Base-by-base conservation (phyloP, 1,139 yeast species). In the Debaryomyces udenii region DNA sequence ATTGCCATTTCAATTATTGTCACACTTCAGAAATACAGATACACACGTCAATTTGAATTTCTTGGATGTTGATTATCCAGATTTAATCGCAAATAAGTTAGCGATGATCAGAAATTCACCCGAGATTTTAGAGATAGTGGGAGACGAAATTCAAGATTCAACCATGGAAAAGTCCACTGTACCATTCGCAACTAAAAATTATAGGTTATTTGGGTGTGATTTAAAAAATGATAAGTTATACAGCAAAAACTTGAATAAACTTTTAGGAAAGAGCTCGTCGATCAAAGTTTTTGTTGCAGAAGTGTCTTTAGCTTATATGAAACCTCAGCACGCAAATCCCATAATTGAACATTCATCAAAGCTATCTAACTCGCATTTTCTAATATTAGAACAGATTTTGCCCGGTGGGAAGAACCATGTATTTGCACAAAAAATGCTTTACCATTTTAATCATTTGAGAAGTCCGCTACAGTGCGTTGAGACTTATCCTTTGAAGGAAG, bases 231-330 rank as follows among this genome's bases (percentile, higher is more conserved):
- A 66, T 3, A 54, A 52, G 0, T 53, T 64, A 7, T 83, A 81
- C 50, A 53, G 66, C 33, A 47, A 57, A 6, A 66, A 72, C 37
- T 47, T 83, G 35, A 44, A 55, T 2, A 13, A 6, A 10, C 43
- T 55, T 1, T 46, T 73, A 11, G 55, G 59, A 3, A 46, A 50
- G 10, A 49, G 50, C 1, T 52, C 64, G 16, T 57, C 75, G 2
- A 58, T 77, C 4, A 78, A 76, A 39, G 70, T 86, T 9, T 87
- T 85, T 52, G 74, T 88, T 31, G 94, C 95, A 0, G 96, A 87
- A 57, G 95, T 87, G 2, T 86, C 95, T 0, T 63, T 87, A 42
- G 91, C 94, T 0, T 87, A 87, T 56, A 87, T 87, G 94, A 71
- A 76, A 31, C 83, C 84, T 4, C 69, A 72, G 26, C 73, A 73